A percentile compares a stretch with the other conserved stretches of the same genome.
These are phyloP conservation scores for Stachybotrys chartarum DNA, from an alignment of 2,329 filamentous ascomycete genomes.

Conservation along the genomic window DNA sequence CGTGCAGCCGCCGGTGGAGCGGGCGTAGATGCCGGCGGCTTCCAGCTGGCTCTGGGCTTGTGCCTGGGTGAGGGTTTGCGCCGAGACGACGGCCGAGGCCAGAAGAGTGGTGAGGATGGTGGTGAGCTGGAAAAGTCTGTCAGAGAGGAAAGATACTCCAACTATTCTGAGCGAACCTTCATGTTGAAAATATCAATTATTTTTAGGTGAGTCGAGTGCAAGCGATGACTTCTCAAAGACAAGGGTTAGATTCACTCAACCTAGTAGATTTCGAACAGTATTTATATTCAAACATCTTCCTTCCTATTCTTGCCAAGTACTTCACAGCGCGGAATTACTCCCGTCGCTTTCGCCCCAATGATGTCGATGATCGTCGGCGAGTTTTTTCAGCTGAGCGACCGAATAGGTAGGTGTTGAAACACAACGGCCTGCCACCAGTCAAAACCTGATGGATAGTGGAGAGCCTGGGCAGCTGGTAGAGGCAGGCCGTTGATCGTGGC, in stretches of 20 bases:
- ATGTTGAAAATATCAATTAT: background rate
- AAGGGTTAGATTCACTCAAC: too few relatives aligned
- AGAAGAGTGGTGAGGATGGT: background rate
- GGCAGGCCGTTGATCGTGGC: too few relatives aligned
- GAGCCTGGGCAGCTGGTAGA: too few relatives aligned
- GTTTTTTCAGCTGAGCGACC: background rate
- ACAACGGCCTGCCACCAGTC: background rate
- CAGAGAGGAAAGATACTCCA: background rate
- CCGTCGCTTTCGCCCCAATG: background rate
- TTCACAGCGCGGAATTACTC: background rate
- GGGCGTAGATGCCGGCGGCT: conserved; percentile 13
- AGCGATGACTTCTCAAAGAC: background rate
- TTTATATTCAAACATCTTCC: background rate
- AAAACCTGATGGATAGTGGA: background rate
- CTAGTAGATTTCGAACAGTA: background rate
- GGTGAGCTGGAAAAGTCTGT: background rate
- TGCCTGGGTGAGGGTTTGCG: background rate
- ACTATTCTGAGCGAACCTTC: background rate
- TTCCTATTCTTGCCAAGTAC: background rate
- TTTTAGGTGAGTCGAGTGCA: background rate
- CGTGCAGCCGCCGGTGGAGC: conserved; percentile 14
- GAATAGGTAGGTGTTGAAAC: background rate
- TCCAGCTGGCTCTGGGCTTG: conserved; percentile 9
- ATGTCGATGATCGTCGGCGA: background rate
- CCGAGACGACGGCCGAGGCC: background rate